Conservation (phyloP, 2,329 filamentous ascomycete genomes). For the Ophiocordyceps sinensis region DNA sequence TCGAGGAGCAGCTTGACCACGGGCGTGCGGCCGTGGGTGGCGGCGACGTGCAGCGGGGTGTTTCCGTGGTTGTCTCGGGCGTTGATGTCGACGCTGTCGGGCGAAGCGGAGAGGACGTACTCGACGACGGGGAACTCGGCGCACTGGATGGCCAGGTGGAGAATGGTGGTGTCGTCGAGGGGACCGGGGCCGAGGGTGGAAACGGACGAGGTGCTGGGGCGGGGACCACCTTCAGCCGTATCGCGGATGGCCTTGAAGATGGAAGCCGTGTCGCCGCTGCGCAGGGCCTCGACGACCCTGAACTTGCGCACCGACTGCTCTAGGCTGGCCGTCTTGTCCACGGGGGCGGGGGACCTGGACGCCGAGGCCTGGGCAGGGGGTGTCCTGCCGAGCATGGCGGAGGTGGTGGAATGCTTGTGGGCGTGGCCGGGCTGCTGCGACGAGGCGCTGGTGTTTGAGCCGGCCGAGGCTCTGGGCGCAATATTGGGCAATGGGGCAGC, state of each 20-base stretch:
- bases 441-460: constrained; percentile 19
- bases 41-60: constrained; percentile 79
- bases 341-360: constrained; percentile 14
- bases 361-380: constrained; percentile 18
- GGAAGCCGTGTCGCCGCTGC: constrained; percentile 77
- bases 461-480: constrained; percentile 14
- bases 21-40: constrained; percentile 62
- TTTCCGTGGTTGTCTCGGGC: constrained; percentile 87
- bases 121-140: constrained; percentile 87
- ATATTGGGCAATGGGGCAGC: not conserved
- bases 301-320: constrained; percentile 94
- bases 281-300: constrained; percentile 80
- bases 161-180: constrained; percentile 72
- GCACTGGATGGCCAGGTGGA: constrained; percentile 91
- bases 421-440: constrained; percentile 23
- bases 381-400: constrained; percentile 24
- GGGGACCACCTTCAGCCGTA: constrained; percentile 33
- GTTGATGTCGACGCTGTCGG: constrained; percentile 63
- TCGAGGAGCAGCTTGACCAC: constrained; percentile 77
- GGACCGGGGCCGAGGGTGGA: constrained; percentile 25
- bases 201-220: constrained; percentile 43
- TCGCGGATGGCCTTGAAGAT: constrained; percentile 79
- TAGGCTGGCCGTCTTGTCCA: constrained; percentile 43
- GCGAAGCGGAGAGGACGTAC: constrained; percentile 72
- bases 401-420: constrained; percentile 31